These are phyloP conservation scores for Tausonia pullulans DNA, from an alignment of 1,284 basidiomycete species.

Conservation along the genomic window DNA sequence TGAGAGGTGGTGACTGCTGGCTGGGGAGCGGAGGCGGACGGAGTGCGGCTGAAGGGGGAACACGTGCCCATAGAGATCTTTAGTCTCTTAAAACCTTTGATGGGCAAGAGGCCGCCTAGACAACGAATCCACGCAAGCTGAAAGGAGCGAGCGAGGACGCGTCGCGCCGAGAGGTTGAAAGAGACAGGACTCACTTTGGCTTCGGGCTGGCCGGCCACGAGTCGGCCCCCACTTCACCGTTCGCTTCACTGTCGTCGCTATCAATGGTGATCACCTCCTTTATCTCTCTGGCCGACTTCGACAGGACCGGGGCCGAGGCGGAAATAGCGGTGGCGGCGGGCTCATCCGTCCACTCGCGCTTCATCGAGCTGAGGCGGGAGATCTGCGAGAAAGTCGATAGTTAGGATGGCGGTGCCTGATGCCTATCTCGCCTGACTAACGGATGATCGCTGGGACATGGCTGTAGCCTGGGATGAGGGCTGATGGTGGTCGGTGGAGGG, in stretches of 20 bases:
- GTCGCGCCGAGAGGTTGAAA: background rate
- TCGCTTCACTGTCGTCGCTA: background rate
- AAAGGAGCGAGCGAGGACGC: background rate
- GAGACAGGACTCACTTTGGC: background rate
- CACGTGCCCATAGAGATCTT: background rate
- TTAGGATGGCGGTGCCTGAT: no score
- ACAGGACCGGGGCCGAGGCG: background rate
- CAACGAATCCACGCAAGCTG: no score
- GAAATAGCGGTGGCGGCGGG: background rate
- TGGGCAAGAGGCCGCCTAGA: background rate
- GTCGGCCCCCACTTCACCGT: background rate
- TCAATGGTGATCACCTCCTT: background rate
- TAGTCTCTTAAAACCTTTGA: background rate
- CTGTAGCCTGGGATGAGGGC: no score
- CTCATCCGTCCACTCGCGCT: constrained; percentile 4
- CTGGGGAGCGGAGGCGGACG: background rate
- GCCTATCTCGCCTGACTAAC: no score
- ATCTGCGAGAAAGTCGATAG: no score
- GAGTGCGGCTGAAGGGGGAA: background rate
- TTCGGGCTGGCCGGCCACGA: background rate
- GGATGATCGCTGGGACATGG: no score
- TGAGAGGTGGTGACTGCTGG: background rate
- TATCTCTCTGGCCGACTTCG: background rate
- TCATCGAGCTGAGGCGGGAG: background rate
- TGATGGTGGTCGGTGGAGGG: no score